Percentiles rank a stretch among this genome's conserved stretches.
phyloP scores from a whole-genome alignment of 768 basidiomycete species.

The Auricularia heimuer region DNA sequence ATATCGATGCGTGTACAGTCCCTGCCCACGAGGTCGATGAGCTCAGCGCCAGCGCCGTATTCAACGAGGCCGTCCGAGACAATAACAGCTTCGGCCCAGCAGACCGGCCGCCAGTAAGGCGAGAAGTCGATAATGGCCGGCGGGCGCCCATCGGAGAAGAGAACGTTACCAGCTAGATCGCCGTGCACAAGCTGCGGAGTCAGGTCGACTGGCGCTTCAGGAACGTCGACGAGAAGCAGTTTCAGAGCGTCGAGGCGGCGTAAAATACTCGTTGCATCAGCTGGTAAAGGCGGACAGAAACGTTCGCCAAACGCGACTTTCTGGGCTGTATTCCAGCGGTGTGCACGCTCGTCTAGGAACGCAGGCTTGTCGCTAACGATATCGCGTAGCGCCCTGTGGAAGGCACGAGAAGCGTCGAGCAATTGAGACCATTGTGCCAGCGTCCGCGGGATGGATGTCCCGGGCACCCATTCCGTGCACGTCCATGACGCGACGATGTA shows the following conservation, averaged over 20 bases:
- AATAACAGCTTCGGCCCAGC: not conserved
- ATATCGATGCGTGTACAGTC: not conserved
- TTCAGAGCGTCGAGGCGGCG: not conserved
- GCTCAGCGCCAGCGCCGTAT: not conserved
- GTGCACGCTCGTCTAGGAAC: not conserved
- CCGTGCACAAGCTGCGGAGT: not conserved
- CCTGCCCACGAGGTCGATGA: not conserved
- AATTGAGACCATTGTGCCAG: not conserved
- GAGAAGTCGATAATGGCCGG: conserved; percentile 1
- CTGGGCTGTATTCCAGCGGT: not conserved
- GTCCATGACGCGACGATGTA: not conserved
- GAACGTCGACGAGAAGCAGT: not conserved
- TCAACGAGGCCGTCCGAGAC: not conserved
- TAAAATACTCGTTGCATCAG: not conserved
- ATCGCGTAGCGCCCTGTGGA: not conserved
- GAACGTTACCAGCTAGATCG: not conserved
- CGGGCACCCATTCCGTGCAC: not conserved
- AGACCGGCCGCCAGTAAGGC: not conserved
- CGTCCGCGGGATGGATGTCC: not conserved
- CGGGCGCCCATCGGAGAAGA: not conserved
- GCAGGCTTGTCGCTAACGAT: not conserved
- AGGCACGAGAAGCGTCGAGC: not conserved
- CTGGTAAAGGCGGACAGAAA: not conserved
- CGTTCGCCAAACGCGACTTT: not conserved
- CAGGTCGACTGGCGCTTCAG: not conserved